phyloP scores from a whole-genome alignment of 1,139 yeast genomes.

The Pichia sp. region DNA sequence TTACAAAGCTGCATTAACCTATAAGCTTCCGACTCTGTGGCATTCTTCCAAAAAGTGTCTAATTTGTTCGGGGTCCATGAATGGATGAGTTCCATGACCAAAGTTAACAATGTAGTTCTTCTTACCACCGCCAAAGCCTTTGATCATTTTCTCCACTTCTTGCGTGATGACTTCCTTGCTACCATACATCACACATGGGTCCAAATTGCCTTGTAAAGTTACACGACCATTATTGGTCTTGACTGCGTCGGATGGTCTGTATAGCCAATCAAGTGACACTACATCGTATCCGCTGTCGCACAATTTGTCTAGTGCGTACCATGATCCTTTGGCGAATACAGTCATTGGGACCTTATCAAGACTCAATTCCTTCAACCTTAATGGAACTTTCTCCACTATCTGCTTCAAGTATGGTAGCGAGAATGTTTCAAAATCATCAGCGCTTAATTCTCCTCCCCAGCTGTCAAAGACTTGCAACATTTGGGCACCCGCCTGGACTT shows the following conservation, averaged over 20 bases:
- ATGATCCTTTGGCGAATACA: constrained; percentile 92
- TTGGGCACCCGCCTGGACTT: constrained; percentile 97
- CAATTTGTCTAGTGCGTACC: constrained; percentile 90
- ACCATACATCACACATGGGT: constrained; percentile 94
- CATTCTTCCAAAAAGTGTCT: constrained; percentile 82
- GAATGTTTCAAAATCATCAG: constrained; percentile 80
- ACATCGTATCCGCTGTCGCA: constrained; percentile 82
- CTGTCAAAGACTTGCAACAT: constrained; percentile 95
- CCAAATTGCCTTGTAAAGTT: constrained; percentile 90
- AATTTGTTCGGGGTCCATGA: constrained; percentile 88
- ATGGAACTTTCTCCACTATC: constrained; percentile 66
- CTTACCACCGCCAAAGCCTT: constrained; percentile 89
- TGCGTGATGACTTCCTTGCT: constrained; percentile 71
- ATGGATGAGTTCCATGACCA: constrained; percentile 98
- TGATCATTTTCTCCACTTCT: constrained; percentile 83
- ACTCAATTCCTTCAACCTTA: constrained; percentile 67
- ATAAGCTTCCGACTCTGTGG: constrained; percentile 61
- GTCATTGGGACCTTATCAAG: constrained; percentile 80
- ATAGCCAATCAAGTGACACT: constrained; percentile 89
- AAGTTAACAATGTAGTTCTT: constrained; percentile 86
- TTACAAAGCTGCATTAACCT: not conserved
- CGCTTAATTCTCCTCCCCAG: constrained; percentile 97
- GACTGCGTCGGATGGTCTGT: constrained; percentile 82
- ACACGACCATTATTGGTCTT: constrained; percentile 74
- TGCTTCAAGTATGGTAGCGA: constrained; percentile 83